phyloP scores from a whole-genome alignment of 495 filamentous ascomycete species.

The Neurospora tetraspora region DNA sequence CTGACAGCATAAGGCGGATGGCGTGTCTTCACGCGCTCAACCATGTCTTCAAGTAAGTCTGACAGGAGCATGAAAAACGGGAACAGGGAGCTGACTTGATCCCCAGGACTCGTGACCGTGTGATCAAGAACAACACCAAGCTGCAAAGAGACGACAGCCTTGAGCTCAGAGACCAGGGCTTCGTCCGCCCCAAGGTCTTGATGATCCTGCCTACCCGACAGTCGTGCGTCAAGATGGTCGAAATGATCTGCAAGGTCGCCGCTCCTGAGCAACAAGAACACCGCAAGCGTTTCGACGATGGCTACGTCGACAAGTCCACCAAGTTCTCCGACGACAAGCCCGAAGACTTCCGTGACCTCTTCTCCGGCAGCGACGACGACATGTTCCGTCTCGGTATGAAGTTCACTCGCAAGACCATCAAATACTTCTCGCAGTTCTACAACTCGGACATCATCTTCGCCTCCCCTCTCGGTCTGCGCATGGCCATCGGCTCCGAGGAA shows the following conservation, averaged over 20 bases:
- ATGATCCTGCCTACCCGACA: slow-evolving; percentile 82
- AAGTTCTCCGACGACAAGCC: slow-evolving; percentile 66
- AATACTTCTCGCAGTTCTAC: slow-evolving; percentile 93
- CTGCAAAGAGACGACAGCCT: slow-evolving; percentile 48
- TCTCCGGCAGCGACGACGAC: slow-evolving; percentile 90
- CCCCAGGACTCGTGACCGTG: slow-evolving; percentile 68
- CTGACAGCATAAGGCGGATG: slow-evolving; percentile 56
- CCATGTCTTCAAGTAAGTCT: slow-evolving; percentile 68
- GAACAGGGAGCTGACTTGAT: slow-evolving; percentile 1
- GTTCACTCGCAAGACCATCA: slow-evolving; percentile 89
- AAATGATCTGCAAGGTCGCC: slow-evolving; percentile 60
- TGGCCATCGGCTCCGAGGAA: slow-evolving; percentile 72
- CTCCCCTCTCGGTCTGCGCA: slow-evolving; percentile 77
- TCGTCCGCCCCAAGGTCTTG: slow-evolving; percentile 87
- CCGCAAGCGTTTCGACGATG: slow-evolving; percentile 79
- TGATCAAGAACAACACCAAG: slow-evolving; percentile 83
- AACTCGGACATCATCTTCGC: slow-evolving; percentile 91
- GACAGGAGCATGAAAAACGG: not conserved
- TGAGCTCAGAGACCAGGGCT: slow-evolving; percentile 88
- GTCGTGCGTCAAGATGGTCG: slow-evolving; percentile 65
- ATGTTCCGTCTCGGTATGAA: slow-evolving; percentile 90
- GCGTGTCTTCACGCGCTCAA: slow-evolving; percentile 79
- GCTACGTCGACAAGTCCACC: slow-evolving; percentile 56
- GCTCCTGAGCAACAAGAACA: slow-evolving; percentile 90
- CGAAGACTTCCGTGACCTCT: slow-evolving; percentile 81